Evolutionary conservation across 83 land plant genomes (phyloP), one percentile per base, ranked within the genome.

Genomic region (Picea abies): DNA sequence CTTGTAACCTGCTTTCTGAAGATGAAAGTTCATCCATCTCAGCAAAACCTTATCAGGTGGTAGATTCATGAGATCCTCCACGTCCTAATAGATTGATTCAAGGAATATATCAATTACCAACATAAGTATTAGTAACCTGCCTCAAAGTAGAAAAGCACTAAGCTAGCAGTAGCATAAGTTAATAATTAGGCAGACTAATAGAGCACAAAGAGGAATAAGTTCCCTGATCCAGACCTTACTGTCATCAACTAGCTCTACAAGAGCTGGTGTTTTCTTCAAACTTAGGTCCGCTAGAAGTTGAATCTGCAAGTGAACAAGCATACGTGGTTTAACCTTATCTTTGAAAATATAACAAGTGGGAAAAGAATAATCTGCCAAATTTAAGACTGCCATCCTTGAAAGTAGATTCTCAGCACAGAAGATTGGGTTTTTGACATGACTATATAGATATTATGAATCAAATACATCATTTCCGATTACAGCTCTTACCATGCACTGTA

Each of bases 11-110:
- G 93, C 93, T 84, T 93, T 97, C 83, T 92, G 87, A 8, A 97
- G 87, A 84, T 97, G 99, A 80, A 90, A 97, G 81, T 94, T 97
- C 98, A 97, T 97, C 99, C 99, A 97, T 69, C 87, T 90, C 32
- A 97, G 85, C 66, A 97, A 81, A 44, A 97, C 85, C 82, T 97
- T 97, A 81, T 97, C 99, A 41, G 99, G 99, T 17, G 99, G 84
- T 63, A 97, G 82, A 76, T 90, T 85, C 87, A 94, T 84, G 3
- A 97, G 91, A 72, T 97, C 99, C 83, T 97, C 98, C 66, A 96
- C 85, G 80, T 97, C 99, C 99, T 97, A 90, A 26, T 70, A 79
- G 80, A 63, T 44, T n/a, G 15, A 69, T 17, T 72, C 25, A 73
- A 0, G n/a, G 2, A 44, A 22, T 41, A 73, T 19, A 47, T 73